Evolutionary conservation across 2,329 filamentous ascomycete species (phyloP).

Genomic region (Elsinoe fawcettii): DNA sequence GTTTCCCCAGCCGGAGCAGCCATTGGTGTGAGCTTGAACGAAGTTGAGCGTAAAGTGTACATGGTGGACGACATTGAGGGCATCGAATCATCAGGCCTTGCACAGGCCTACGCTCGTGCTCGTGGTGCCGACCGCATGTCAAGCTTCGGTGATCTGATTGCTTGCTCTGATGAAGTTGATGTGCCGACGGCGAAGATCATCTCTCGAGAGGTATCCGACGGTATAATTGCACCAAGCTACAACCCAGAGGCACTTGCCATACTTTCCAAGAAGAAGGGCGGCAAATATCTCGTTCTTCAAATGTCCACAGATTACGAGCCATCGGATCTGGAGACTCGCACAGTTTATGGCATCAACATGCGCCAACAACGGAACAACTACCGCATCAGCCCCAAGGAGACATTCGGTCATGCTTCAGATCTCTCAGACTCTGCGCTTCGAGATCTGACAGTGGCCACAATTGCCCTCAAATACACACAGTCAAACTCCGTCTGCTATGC

Average conservation of each 20-base stretch:
- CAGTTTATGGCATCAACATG: slow-evolving; percentile 82
- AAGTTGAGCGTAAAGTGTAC: slow-evolving; percentile 92
- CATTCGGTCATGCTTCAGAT: slow-evolving; percentile 60
- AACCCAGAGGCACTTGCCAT: slow-evolving; percentile 79
- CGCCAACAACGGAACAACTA: slow-evolving; percentile 90
- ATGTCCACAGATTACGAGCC: slow-evolving; percentile 86
- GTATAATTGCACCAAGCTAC: slow-evolving; percentile 87
- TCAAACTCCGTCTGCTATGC: slow-evolving; percentile 99
- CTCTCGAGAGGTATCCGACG: slow-evolving; percentile 93
- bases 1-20: slow-evolving; percentile 94
- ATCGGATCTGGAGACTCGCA: slow-evolving; percentile 65
- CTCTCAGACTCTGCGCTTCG: slow-evolving; percentile 76
- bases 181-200: slow-evolving; percentile 94
- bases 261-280: slow-evolving; percentile 95
- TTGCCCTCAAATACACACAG: slow-evolving; percentile 97
- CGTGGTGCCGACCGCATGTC: slow-evolving; percentile 97
- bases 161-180: slow-evolving; percentile 83
- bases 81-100: slow-evolving; percentile 75
- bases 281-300: slow-evolving; percentile 90
- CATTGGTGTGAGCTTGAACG: slow-evolving; percentile 77
- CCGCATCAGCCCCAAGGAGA: slow-evolving; percentile 68
- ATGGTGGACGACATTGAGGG: slow-evolving; percentile 94
- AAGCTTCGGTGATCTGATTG: slow-evolving; percentile 94
- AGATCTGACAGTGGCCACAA: slow-evolving; percentile 89
- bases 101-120: slow-evolving; percentile 91